phyloP scores from a whole-genome alignment of 176 grass and related monocot genomes.

The Calamus simplicifolius region DNA sequence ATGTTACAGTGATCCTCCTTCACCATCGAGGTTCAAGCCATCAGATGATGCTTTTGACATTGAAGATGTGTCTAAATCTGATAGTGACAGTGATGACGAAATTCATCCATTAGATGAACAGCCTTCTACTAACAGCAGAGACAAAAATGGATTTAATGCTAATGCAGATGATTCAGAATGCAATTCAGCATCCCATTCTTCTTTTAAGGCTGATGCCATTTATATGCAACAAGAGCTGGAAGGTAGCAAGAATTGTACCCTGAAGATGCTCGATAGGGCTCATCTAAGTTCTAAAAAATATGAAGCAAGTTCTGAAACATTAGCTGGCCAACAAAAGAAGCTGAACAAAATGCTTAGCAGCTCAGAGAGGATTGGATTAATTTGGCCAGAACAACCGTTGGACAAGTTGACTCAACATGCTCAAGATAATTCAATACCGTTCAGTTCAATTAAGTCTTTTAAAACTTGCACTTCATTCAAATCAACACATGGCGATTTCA shows the following conservation, averaged over 20 bases:
- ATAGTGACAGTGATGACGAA: conserved; percentile 58
- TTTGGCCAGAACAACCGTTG: conserved; percentile 83
- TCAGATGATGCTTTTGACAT: conserved; percentile 57
- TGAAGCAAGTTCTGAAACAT: conserved; percentile 24
- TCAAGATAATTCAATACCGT: conserved; percentile 1
- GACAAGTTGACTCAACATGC: conserved; percentile 33
- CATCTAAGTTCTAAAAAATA: conserved; percentile 25
- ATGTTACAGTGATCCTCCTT: conserved; percentile 81
- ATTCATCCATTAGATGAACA: conserved; percentile 42
- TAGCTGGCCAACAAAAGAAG: conserved; percentile 35
- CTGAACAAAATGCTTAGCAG: conserved; percentile 56
- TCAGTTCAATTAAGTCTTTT: conserved; percentile 33
- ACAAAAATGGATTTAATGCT: conserved; percentile 19
- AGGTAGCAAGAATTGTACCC: neutral
- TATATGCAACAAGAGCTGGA: neutral
- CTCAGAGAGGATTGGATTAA: conserved; percentile 84
- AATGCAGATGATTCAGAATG: neutral
- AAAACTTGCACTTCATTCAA: conserved; percentile 52
- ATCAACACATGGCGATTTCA: conserved; percentile 30
- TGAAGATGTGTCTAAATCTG: conserved; percentile 62
- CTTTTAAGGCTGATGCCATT: neutral
- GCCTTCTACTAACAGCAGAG: conserved; percentile 14
- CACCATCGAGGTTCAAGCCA: conserved; percentile 81
- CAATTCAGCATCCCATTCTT: neutral
- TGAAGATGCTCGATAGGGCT: neutral